phyloP scores from a whole-genome alignment of 768 basidiomycete species.

The Tylopilus plumbeoviolaceoides region DNA sequence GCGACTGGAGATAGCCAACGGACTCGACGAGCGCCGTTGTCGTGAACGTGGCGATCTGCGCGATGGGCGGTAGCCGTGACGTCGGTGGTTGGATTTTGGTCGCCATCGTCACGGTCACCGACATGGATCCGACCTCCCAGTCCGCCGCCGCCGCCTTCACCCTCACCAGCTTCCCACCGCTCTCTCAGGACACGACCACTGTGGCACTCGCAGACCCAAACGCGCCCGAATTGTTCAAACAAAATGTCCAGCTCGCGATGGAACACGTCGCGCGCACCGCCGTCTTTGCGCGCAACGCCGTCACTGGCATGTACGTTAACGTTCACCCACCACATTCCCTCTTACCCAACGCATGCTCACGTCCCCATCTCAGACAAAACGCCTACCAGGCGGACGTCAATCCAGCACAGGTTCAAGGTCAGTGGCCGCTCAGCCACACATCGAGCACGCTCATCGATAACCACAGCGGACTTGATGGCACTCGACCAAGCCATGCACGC shows the following conservation, averaged over 20 bases:
- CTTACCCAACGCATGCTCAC: not conserved
- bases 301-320: conserved; percentile 51
- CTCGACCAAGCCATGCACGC: conserved; percentile 49
- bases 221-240: conserved; percentile 59
- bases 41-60: conserved; percentile 35
- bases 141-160: conserved; percentile 12
- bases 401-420: conserved; percentile 55
- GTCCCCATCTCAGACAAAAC: conserved; percentile 41
- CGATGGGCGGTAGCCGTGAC: conserved; percentile 50
- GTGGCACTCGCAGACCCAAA: conserved; percentile 45
- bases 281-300: conserved; percentile 42
- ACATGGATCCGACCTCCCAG: conserved; percentile 14
- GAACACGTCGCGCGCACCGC: conserved; percentile 49
- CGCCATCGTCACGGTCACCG: not conserved
- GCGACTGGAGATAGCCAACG: conserved; percentile 46
- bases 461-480: conserved; percentile 42
- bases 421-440: not conserved
- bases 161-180: conserved; percentile 16
- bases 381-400: conserved; percentile 56
- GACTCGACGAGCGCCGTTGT: conserved; percentile 39
- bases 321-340: no score
- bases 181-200: conserved; percentile 28
- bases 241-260: conserved; percentile 46
- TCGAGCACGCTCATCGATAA: not conserved
- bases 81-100: conserved; percentile 39